Evolutionary conservation across 306 rosid species (phyloP), one percentile per base, ranked within the genome.

Genomic region (Prinsepia uniflora): DNA sequence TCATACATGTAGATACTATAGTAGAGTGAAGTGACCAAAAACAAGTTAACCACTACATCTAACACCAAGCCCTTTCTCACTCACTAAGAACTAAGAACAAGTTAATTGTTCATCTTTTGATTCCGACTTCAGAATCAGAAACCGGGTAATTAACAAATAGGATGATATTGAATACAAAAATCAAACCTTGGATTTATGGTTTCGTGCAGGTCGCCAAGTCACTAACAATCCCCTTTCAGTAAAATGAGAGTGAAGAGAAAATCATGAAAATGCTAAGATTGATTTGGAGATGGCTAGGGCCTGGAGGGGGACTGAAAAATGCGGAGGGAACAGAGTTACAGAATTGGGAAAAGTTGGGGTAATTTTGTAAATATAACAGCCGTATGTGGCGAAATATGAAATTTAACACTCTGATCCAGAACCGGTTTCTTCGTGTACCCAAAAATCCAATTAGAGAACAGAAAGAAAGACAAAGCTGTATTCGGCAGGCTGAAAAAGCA

Each of bases 401-500:
- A 60, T 6, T 9, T 39, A 41, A 12, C 39, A 11, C 62, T 56
- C 17, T 4, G 40, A 56, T 17, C 22, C 40, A 39, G 40, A 11
- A 15, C 11, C 40, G 15, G 9, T 22, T 56, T 56, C 62, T 56
- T 56, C 40, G 10, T 10, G 22, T 55, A 70, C 65, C 65, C 66
- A 24, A 4, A 65, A 4, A 47, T 44, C 70, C 70, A 24, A 13
- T 22, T 47, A 14, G 43, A 34, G 43, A 13, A 30, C 4, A 30
- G 36, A 30, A 30, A 30, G 36, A 30, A 7, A 71, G 24, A 24
- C 56, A 45, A 44, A 17, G 75, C 66, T 71, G 53, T 70, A 10
- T 6, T 53, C 7, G 8, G 47, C 14, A 12, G 13, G 36, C 46
- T 61, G 12, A 46, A 59, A 59, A 18, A 59, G 53, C 58, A 34